Conservation (phyloP, 2,329 filamentous ascomycete species). For the Fusarium verticillioides region DNA sequence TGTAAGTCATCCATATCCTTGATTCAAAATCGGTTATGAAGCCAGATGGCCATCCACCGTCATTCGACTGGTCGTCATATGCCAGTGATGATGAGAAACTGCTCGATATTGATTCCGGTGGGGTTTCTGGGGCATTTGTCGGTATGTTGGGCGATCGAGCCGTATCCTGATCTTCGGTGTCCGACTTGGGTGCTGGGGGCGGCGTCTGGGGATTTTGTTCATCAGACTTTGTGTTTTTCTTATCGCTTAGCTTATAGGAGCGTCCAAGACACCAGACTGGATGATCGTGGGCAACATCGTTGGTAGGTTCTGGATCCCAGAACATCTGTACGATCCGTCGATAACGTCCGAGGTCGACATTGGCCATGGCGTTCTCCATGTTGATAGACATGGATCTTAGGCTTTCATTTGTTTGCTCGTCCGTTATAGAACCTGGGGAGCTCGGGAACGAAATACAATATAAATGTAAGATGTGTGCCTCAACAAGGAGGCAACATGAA, state of each 20-base stretch:
- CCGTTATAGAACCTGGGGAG: not conserved
- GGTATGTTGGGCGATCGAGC: slow-evolving; percentile 33
- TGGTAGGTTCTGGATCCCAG: slow-evolving; percentile 89
- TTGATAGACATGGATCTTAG: slow-evolving; percentile 8
- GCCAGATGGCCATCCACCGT: slow-evolving; percentile 79
- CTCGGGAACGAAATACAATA: not conserved
- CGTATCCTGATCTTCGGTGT: slow-evolving; percentile 26
- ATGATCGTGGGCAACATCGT: slow-evolving; percentile 73
- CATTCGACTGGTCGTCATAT: slow-evolving; percentile 57
- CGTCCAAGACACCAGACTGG: slow-evolving; percentile 85
- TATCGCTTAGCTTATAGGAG: slow-evolving; percentile 58
- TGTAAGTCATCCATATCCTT: slow-evolving; percentile 95
- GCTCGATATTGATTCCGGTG: slow-evolving; percentile 60
- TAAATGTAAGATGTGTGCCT: slow-evolving; percentile 1
- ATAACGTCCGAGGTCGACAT: slow-evolving; percentile 77
- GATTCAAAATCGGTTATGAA: slow-evolving; percentile 96
- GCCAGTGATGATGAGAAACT: slow-evolving; percentile 64
- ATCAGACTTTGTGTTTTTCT: slow-evolving; percentile 14
- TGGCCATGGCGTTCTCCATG: slow-evolving; percentile 57
- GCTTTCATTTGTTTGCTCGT: slow-evolving; percentile 19
- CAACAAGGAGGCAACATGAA: slow-evolving; percentile 14
- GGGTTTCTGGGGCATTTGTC: slow-evolving; percentile 55
- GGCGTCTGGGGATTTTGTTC: slow-evolving; percentile 38
- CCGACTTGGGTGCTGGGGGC: slow-evolving; percentile 30
- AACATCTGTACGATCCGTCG: slow-evolving; percentile 90